Base-by-base conservation (phyloP, 202 grass and related monocot genomes). In the Carex arenaria region DNA sequence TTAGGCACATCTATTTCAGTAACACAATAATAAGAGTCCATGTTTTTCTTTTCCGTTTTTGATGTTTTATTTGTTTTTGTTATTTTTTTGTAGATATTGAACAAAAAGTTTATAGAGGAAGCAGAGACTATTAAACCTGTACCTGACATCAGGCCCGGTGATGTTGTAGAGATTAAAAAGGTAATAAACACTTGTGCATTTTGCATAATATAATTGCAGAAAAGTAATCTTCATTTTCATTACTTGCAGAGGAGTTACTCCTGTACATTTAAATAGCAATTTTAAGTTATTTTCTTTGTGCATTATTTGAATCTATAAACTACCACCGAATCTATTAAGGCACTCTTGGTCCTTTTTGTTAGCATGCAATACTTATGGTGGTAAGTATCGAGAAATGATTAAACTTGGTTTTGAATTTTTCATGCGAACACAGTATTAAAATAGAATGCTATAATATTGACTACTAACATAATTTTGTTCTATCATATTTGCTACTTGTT, bases 141-240 rank as follows among this genome's bases (percentile, higher is more conserved):
- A 61, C 97, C 97, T 0, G 97, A 96, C 84, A 88, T 99, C 78
- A 96, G 88, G 85, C 89, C 93, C 0, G 91, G 97, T 3, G 97
- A 99, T 84, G 90, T 99, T 64, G 91, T 99, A 22, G 89, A 99
- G 79, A 92, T 99, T 85, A 96, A 89, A 87, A 87, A 95, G 91
- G 97, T 99, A 90, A 80, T 75, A 17, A 72, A 17, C 26, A 20
- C 12, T 53, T 2, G 8, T 67, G 43, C 53, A 78, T 49, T 72
- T 14, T 49, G 19, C 42, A 72, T 72, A 60, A 38, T 59, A 1
- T 10, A 57, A 78, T 60, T 60, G 15, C 30, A 36, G 34, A 60
- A 60, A 60, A 32, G 30, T 15, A 36, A 62, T 19, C n/a, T 51
- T 36, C 1, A 18, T 57, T 59, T 36, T 55, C 14, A 75, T 75